Evolutionary conservation across 2,329 filamentous ascomycete species (phyloP).

Genomic region (Exophiala mesophila): DNA sequence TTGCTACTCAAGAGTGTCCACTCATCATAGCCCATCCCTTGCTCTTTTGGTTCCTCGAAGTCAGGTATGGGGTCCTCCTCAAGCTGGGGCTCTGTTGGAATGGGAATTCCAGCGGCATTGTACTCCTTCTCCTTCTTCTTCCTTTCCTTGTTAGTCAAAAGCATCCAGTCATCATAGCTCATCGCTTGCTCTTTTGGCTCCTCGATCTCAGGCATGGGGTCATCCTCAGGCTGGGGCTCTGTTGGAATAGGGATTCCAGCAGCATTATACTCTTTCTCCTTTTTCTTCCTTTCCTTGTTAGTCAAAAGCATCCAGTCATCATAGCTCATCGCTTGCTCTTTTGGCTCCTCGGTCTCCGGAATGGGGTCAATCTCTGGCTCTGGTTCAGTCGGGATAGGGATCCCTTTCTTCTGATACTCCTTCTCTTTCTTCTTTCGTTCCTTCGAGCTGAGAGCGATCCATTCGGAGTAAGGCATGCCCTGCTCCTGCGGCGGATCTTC

Average conservation of each 20-base stretch:
- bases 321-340: slow-evolving; percentile 1
- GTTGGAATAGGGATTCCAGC: slow-evolving; percentile 13
- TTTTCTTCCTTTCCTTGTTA: slow-evolving; percentile 33
- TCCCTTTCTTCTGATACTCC: slow-evolving; percentile 43
- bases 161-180: slow-evolving; percentile 19
- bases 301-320: slow-evolving; percentile 1
- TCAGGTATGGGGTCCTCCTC: slow-evolving; percentile 22
- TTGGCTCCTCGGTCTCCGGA: background rate
- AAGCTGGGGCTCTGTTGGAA: slow-evolving; percentile 1
- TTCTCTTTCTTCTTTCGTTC: slow-evolving; percentile 41
- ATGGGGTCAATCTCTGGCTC: background rate
- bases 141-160: slow-evolving; percentile 28
- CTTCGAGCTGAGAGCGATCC: slow-evolving; percentile 25
- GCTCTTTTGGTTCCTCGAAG: background rate
- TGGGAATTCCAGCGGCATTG: slow-evolving; percentile 34
- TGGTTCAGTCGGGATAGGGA: slow-evolving; percentile 7
- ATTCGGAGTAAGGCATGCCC: slow-evolving; percentile 24
- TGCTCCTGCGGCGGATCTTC: slow-evolving; percentile 32
- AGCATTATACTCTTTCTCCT: slow-evolving; percentile 25
- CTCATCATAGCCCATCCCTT: background rate
- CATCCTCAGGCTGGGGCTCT: slow-evolving; percentile 14
- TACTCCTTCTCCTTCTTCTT: slow-evolving; percentile 48
- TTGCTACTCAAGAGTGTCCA: slow-evolving; percentile 8
- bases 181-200: slow-evolving; percentile 32
- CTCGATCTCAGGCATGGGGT: slow-evolving; percentile 26